These are phyloP conservation scores for Parsonsia alboflavescens DNA, from an alignment of 257 asterid genomes.

Conservation along the genomic window DNA sequence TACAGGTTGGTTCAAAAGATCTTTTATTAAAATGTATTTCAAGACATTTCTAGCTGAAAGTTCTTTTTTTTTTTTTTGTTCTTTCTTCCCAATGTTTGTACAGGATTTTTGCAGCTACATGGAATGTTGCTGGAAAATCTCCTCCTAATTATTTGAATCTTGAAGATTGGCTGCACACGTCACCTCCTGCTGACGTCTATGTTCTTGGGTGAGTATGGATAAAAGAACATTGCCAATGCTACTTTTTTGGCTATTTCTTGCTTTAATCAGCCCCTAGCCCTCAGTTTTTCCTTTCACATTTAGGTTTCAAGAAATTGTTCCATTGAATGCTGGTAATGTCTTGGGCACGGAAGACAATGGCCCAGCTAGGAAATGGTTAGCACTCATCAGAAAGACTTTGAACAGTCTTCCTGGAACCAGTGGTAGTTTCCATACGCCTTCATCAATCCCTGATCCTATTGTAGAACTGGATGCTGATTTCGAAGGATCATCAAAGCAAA, in stretches of 20 bases:
- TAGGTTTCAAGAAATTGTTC: constrained; percentile 99
- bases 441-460: constrained; percentile 76
- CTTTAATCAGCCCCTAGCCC: neutral
- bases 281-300: constrained; percentile 6
- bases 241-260: too few relatives aligned
- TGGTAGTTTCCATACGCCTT: constrained; percentile 55
- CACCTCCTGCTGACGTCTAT: constrained; percentile 96
- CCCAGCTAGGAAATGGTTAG: constrained; percentile 90
- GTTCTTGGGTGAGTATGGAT: constrained; percentile 78
- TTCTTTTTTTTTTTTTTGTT: constrained; percentile 5
- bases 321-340: constrained; percentile 94
- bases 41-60: neutral
- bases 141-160: constrained; percentile 74
- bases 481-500: constrained; percentile 57
- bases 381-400: constrained; percentile 64
- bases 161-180: constrained; percentile 92
- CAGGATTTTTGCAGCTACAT: constrained; percentile 88
- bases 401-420: constrained; percentile 69
- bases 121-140: constrained; percentile 99
- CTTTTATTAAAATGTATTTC: neutral
- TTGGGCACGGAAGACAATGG: constrained; percentile 95
- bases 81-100: neutral
- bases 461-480: constrained; percentile 80
- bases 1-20: constrained; percentile 42
- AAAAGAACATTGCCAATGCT: neutral